Conservation (phyloP, 768 basidiomycete species). For the Russula virescens region DNA sequence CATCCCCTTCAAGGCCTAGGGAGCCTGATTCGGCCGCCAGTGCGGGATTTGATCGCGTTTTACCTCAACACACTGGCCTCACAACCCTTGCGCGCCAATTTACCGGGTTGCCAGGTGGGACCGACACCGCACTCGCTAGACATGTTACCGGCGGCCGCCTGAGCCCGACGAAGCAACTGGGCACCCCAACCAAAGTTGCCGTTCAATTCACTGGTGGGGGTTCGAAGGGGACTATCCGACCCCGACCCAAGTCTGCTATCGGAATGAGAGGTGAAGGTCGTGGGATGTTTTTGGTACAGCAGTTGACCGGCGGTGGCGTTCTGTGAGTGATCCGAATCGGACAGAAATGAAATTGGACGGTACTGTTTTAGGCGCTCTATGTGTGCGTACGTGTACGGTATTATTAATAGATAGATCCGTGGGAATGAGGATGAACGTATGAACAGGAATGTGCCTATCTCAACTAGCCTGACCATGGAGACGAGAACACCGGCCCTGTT, state of each 20-base stretch:
- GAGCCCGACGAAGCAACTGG: conserved; percentile 62
- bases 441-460: not conserved
- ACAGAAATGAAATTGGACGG: too few species aligned
- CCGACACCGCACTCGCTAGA: conserved; percentile 34
- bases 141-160: conserved; percentile 65
- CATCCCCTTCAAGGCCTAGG: conserved; percentile 33
- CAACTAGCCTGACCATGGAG: not conserved
- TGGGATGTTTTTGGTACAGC: conserved; percentile 70
- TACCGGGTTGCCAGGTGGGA: conserved; percentile 50
- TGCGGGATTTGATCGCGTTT: conserved; percentile 31
- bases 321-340: not conserved
- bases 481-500: not conserved
- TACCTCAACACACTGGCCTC: conserved; percentile 59
- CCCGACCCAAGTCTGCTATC: conserved; percentile 74
- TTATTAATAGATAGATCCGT: conserved; percentile 8
- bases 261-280: conserved; percentile 71
- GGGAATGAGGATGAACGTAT: not conserved
- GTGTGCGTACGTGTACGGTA: not conserved
- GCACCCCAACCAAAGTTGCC: conserved; percentile 70
- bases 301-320: conserved; percentile 61
- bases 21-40: conserved; percentile 41
- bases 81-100: conserved; percentile 74
- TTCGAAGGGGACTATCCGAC: conserved; percentile 32
- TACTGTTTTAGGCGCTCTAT: not conserved
- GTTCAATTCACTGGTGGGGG: conserved; percentile 33